Base-by-base conservation (phyloP, 179 eudicot species). In the Gypsophila paniculata region DNA sequence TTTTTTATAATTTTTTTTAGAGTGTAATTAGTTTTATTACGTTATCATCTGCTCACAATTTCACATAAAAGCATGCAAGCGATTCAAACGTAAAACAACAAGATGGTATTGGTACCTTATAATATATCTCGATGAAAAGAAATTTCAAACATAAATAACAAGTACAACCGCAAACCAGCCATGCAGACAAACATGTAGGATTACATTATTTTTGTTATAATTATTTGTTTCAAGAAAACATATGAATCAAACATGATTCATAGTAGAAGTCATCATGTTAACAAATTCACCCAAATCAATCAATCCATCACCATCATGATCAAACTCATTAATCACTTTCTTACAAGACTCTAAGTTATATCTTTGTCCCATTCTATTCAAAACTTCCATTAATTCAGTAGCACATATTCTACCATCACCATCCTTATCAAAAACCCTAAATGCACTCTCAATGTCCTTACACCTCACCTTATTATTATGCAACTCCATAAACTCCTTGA, bases 311-410 rank as follows among this genome's bases (percentile, higher is more conserved):
- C 91, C 87, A 61, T 93, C 87, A 4, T 65, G 62, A 69, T 93
- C 98, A 71, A 86, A 86, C 23, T 88, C 96, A 7, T 29, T 68
- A 29, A 93, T 90, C 98, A 93, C 89, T 74, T 79, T 88, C 79
- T 80, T 74, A 70, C 98, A 91, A 39, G 90, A 90, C 49, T 72
- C 76, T 39, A 88, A 60, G 58, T 83, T 87, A 63, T 85, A 87
- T 52, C 69, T 80, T 77, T 89, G 91, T 3, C 91, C 96, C 23
- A 93, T 79, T 80, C 82, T 83, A 80, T 70, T 79, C 75, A 88
- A 21, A 76, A 91, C 72, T 67, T 81, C 87, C 58, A 75, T 78
- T 36, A 91, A 85, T 73, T 93, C 98, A 55, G 72, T 82, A 4
- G 83, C 94, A 61, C 86, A 84, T 26, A 93, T 86, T 68, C 85